Evolutionary conservation across 2,329 filamentous ascomycete species (phyloP), one percentile per base, ranked within the genome.

Genomic region (Talaromyces sp.): DNA sequence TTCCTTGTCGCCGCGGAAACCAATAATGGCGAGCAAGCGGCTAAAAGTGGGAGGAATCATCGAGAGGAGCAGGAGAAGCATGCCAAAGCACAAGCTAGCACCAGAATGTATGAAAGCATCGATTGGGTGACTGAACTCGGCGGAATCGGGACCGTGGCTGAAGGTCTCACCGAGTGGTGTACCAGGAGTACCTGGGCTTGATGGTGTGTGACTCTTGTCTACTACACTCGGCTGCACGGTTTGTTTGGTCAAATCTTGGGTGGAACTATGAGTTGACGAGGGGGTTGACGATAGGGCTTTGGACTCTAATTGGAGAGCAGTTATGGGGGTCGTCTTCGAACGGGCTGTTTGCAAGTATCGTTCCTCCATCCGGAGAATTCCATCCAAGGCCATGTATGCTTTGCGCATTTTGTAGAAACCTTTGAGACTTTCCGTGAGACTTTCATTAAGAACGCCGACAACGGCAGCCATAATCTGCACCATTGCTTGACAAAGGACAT

Each of bases 381-480:
- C 82, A 68, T 96, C 89, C 3, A 99, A 80, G 0, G 91, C 88
- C 43, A 91, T 79, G 69, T 90, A 97, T 0, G 93, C 93, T 72
- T 95, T 96, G 63, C 93, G 83, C 66, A 97, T 76, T 75, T 94
- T 96, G 71, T 96, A 95, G 70, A 97, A 97, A 6, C 91, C 91
- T 75, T 88, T 91, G 73, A 97, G 85, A 17, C 87, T 91, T 73
- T 97, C 94, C 0, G 92, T 93, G 67, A 97, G 77, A 71, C 90
- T 96, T 78, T 97, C 94, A 65, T 95, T 95, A 67, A 97, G 78
- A 17, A 97, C 90, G 0, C 87, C 91, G 0, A 97, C 87, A 1
- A 99, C 88, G 0, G 92, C 92, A 60, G 85, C 84, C 88, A 97
- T 96, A 64, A 97, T 81, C 74, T 96, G 91, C 1, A 91, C 85